A percentile compares a stretch with the other conserved stretches of the same genome.
These are phyloP conservation scores for Thermothelomyces thermophilus DNA, from an alignment of 2,329 filamentous ascomycete genomes.

Conservation along the genomic window DNA sequence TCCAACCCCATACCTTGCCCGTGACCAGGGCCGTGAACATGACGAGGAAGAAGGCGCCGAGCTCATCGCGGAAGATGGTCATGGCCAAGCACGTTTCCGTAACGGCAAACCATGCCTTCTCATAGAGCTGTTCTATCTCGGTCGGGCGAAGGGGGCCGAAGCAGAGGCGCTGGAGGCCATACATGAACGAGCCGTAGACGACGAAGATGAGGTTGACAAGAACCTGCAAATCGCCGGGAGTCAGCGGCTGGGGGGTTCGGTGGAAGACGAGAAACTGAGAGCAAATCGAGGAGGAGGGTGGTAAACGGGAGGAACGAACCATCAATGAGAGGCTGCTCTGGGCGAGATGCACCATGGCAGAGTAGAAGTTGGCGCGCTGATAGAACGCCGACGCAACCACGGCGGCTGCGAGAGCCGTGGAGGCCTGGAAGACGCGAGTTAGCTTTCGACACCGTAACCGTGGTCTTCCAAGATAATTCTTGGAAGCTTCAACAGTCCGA, in stretches of 20 bases:
- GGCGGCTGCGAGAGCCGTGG: slow-evolving; percentile 72
- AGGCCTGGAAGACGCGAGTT: slow-evolving; percentile 48
- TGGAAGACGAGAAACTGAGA: not conserved
- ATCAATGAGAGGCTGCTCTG: slow-evolving; percentile 95
- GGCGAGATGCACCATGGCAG: slow-evolving; percentile 90
- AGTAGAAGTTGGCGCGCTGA: slow-evolving; percentile 96
- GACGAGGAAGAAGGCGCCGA: slow-evolving; percentile 88
- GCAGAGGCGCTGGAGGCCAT: slow-evolving; percentile 80
- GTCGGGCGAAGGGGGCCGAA: slow-evolving; percentile 86
- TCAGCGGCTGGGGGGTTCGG: slow-evolving; percentile 1
- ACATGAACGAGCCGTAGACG: slow-evolving; percentile 71
- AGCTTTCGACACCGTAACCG: slow-evolving; percentile 3
- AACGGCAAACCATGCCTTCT: slow-evolving; percentile 96
- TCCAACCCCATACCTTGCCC: slow-evolving; percentile 98
- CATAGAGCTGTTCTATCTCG: slow-evolving; percentile 94
- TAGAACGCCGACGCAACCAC: slow-evolving; percentile 88
- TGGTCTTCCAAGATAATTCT: slow-evolving; percentile 10
- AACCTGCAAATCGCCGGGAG: slow-evolving; percentile 50
- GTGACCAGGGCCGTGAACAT: slow-evolving; percentile 94
- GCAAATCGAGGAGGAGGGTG: not conserved
- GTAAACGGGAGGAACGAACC: slow-evolving; percentile 43
- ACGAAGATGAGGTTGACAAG: slow-evolving; percentile 87
- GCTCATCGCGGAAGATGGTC: slow-evolving; percentile 95
- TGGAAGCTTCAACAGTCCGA: slow-evolving; percentile 13
- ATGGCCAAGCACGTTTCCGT: slow-evolving; percentile 96